phyloP scores from a whole-genome alignment of 169 alveolate species.

The Plasmodium knowlesi region DNA sequence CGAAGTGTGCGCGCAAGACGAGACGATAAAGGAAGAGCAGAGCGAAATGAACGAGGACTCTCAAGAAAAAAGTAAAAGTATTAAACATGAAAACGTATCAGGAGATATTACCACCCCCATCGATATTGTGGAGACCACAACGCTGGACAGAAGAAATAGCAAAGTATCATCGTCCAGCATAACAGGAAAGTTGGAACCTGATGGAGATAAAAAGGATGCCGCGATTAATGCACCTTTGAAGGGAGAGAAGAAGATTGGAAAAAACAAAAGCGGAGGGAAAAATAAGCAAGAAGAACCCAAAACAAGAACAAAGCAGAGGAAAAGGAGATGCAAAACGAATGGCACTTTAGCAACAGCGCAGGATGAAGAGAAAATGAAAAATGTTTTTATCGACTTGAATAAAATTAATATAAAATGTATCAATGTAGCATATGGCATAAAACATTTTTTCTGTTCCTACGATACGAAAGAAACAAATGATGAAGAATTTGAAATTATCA shows the following conservation, averaged over 20 bases:
- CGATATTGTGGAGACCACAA: background rate
- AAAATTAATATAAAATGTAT: slow-evolving; percentile 56
- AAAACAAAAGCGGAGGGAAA: background rate
- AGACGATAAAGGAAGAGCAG: background rate
- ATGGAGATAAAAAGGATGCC: background rate
- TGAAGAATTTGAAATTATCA: slow-evolving; percentile 55
- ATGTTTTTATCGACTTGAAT: slow-evolving; percentile 16
- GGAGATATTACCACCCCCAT: background rate
- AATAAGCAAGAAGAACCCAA: background rate
- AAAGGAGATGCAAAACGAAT: background rate
- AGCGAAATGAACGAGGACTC: background rate
- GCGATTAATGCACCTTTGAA: background rate
- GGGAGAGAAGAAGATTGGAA: background rate
- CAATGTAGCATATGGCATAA: slow-evolving; percentile 43
- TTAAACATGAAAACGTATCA: background rate
- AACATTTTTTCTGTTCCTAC: slow-evolving; percentile 70
- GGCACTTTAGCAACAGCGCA: background rate
- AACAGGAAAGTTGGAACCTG: background rate
- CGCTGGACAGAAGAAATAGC: background rate
- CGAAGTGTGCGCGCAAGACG: background rate
- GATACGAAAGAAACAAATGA: slow-evolving; percentile 47
- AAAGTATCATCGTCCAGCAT: background rate
- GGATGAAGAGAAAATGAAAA: slow-evolving; percentile 10
- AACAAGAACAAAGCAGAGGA: background rate
- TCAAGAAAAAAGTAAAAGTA: background rate